Conservation (phyloP, 2,329 filamentous ascomycete genomes). For the Colletotrichum orbiculare region DNA sequence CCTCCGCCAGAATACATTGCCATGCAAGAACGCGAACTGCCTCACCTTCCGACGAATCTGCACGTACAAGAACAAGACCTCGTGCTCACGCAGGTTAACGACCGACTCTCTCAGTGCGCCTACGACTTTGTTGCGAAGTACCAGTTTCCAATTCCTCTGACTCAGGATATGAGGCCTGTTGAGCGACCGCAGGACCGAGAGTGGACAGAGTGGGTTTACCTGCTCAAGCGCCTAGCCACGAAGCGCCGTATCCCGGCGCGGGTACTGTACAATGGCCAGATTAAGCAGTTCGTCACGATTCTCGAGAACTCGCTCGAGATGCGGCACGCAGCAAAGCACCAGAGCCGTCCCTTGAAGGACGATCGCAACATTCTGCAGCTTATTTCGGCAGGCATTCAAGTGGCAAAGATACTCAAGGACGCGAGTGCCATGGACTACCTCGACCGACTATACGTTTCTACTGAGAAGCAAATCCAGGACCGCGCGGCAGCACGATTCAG, state of each 20-base stretch:
- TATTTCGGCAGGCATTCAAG: slow-evolving; percentile 87
- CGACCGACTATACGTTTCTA: slow-evolving; percentile 83
- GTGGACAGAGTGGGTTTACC: slow-evolving; percentile 93
- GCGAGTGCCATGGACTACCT: slow-evolving; percentile 85
- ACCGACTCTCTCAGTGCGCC: slow-evolving; percentile 84
- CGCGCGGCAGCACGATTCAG: slow-evolving; percentile 61
- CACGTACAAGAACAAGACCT: slow-evolving; percentile 86
- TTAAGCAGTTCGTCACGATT: slow-evolving; percentile 90
- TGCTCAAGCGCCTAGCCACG: slow-evolving; percentile 85
- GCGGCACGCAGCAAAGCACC: slow-evolving; percentile 86
- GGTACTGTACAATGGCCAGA: slow-evolving; percentile 88
- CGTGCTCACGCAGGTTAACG: slow-evolving; percentile 84
- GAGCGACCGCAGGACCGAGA: slow-evolving; percentile 81
- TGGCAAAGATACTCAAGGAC: slow-evolving; percentile 88
- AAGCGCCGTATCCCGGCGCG: slow-evolving; percentile 87
- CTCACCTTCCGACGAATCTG: slow-evolving; percentile 84
- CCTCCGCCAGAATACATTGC: slow-evolving; percentile 78
- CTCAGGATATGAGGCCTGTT: slow-evolving; percentile 82
- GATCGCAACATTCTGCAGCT: slow-evolving; percentile 89
- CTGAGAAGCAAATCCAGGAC: slow-evolving; percentile 82
- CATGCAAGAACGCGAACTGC: slow-evolving; percentile 82
- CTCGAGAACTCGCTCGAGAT: slow-evolving; percentile 90
- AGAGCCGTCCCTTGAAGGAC: slow-evolving; percentile 85
- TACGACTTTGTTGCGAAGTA: slow-evolving; percentile 94
- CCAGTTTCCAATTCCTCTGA: slow-evolving; percentile 87